Evolutionary conservation across 163 green algal species (phyloP).

Genomic region (Smithsoniella earleae): DNA sequence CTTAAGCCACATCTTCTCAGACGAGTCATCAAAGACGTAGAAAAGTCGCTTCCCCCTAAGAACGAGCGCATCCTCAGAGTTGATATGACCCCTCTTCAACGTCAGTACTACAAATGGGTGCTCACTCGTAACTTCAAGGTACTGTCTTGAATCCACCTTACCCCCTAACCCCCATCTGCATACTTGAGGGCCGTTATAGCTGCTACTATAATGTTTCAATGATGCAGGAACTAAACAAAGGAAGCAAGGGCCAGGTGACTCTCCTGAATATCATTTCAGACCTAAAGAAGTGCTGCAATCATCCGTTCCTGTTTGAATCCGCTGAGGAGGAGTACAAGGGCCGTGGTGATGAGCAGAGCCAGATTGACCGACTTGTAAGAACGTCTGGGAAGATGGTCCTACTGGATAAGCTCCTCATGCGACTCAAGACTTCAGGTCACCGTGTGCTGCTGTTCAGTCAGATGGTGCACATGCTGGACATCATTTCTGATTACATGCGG

Average conservation of each 20-base stretch:
- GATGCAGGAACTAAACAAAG: slow-evolving; percentile 70
- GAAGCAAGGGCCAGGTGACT: slow-evolving; percentile 54
- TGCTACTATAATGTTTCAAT: too few relatives aligned
- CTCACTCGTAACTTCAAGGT: slow-evolving; percentile 75
- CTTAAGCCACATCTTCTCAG: slow-evolving; percentile 84
- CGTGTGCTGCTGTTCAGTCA: slow-evolving; percentile 92
- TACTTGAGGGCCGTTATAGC: not conserved
- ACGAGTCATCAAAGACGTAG: slow-evolving; percentile 95
- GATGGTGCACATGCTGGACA: slow-evolving; percentile 94
- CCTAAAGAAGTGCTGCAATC: slow-evolving; percentile 97
- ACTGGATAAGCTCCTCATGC: slow-evolving; percentile 85
- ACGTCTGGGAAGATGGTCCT: slow-evolving; percentile 79
- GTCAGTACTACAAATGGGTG: slow-evolving; percentile 87
- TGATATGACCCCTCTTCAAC: slow-evolving; percentile 89
- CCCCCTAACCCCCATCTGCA: not conserved
- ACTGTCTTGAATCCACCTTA: too few relatives aligned
- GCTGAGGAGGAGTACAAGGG: slow-evolving; percentile 38
- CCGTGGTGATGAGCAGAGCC: slow-evolving; percentile 35
- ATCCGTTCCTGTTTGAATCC: slow-evolving; percentile 90
- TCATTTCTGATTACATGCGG: slow-evolving; percentile 86
- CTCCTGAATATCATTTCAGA: slow-evolving; percentile 93
- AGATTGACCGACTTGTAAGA: slow-evolving; percentile 56
- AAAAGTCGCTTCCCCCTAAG: slow-evolving; percentile 86
- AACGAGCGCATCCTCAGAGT: slow-evolving; percentile 90
- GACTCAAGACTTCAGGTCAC: slow-evolving; percentile 78